These are phyloP conservation scores for Diaporthe vaccinii DNA, from an alignment of 2,329 filamentous ascomycete species.

Conservation along the genomic window DNA sequence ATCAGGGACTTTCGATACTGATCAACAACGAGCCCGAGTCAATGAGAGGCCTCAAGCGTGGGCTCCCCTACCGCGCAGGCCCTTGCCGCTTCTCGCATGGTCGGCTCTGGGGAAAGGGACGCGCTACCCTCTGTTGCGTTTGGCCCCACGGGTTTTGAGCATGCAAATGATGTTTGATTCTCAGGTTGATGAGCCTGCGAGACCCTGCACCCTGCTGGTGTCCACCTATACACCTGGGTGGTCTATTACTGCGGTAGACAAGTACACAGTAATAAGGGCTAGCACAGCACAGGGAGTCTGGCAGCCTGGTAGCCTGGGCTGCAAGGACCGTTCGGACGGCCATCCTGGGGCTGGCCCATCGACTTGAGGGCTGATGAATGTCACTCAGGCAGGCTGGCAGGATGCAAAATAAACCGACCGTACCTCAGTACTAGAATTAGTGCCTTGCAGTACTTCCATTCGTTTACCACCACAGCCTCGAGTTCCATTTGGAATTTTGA, in stretches of 20 bases:
- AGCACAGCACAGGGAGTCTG: conserved; percentile 5
- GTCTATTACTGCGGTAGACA: neutral
- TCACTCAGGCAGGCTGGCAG: conserved; percentile 6
- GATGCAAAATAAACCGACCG: too few relatives aligned
- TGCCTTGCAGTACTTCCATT: too few relatives aligned
- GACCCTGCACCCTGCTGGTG: conserved; percentile 31
- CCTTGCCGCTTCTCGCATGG: conserved; percentile 2
- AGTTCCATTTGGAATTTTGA: too few relatives aligned
- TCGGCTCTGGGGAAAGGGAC: conserved; percentile 15
- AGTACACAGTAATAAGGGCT: conserved; percentile 4
- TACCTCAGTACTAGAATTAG: too few relatives aligned
- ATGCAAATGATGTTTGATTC: conserved; percentile 29
- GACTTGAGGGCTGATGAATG: conserved; percentile 6
- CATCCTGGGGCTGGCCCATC: conserved; percentile 14
- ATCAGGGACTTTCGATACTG: conserved; percentile 35
- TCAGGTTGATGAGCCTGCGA: conserved; percentile 32
- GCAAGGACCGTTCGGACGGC: conserved; percentile 16
- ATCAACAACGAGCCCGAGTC: conserved; percentile 30
- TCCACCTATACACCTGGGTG: conserved; percentile 2
- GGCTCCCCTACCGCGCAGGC: conserved; percentile 21
- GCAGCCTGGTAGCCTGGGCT: conserved; percentile 10
- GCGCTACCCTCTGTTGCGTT: conserved; percentile 23
- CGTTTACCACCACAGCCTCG: too few relatives aligned
- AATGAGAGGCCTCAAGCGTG: conserved; percentile 35
- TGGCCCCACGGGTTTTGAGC: conserved; percentile 23